Conservation (phyloP, 805 yeast species). For the Yarrowia sp. region DNA sequence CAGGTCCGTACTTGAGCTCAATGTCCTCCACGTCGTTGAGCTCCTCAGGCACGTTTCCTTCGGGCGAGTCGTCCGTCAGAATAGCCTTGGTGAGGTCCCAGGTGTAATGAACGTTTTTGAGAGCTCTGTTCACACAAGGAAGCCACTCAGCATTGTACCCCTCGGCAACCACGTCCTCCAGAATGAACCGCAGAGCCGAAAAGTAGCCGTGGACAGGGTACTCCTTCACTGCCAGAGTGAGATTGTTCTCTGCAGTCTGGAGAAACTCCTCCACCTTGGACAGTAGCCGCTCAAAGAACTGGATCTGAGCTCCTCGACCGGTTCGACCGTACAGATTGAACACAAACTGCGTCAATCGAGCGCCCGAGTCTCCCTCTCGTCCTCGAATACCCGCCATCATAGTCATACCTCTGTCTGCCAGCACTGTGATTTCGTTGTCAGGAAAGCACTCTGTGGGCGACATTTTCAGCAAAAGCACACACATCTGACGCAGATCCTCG, state of each 20-base stretch:
- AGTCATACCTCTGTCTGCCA: conserved; percentile 41
- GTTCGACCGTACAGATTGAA: conserved; percentile 51
- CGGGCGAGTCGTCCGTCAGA: conserved; percentile 73
- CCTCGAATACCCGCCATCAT: conserved; percentile 54
- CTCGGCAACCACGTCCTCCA: conserved; percentile 48
- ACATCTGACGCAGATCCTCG: conserved; percentile 71
- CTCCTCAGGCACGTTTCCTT: conserved; percentile 63
- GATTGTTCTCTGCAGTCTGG: conserved; percentile 50
- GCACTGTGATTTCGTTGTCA: conserved; percentile 43
- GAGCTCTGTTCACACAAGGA: conserved; percentile 39
- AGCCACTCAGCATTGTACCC: conserved; percentile 45
- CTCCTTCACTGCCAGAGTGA: conserved; percentile 56
- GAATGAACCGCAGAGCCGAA: conserved; percentile 61
- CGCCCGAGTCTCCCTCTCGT: conserved; percentile 81
- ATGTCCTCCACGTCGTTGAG: conserved; percentile 44
- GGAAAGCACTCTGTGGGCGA: conserved; percentile 51
- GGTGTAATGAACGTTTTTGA: conserved; percentile 43
- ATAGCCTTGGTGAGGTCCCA: conserved; percentile 60
- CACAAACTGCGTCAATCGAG: conserved; percentile 65
- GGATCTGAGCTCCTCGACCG: conserved; percentile 40
- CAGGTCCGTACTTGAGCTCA: conserved; percentile 50
- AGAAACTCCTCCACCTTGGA: conserved; percentile 51
- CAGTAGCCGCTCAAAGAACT: conserved; percentile 51
- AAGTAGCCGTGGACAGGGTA: conserved; percentile 74
- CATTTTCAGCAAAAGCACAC: conserved; percentile 58